A percentile compares a stretch with the other conserved stretches of the same genome.
These are phyloP conservation scores for Collybiopsis confluens DNA, from an alignment of 768 basidiomycete genomes.

Conservation along the genomic window DNA sequence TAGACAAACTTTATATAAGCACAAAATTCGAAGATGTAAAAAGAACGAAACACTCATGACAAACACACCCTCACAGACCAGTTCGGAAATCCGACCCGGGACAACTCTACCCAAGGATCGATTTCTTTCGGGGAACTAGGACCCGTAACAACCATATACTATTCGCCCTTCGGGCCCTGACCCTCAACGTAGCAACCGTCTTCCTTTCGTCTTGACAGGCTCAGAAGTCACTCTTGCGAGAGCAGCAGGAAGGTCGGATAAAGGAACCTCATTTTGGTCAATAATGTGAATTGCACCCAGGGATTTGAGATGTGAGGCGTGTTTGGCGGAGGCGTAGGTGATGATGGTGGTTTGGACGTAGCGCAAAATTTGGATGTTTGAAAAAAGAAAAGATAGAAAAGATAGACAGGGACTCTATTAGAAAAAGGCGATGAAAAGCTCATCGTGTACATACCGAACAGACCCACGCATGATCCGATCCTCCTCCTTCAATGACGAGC, in stretches of 20 bases:
- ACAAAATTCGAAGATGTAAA: not conserved
- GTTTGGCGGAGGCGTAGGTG: constrained; percentile 27
- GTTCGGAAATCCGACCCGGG: not conserved
- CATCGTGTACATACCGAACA: constrained; percentile 32
- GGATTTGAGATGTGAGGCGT: constrained; percentile 25
- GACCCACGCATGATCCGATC: constrained; percentile 48
- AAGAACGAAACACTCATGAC: not conserved
- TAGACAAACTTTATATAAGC: not conserved
- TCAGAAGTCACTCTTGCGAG: not conserved
- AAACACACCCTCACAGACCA: not conserved
- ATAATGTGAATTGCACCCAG: constrained; percentile 39
- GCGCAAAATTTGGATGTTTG: not conserved
- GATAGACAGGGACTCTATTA: too few relatives aligned
- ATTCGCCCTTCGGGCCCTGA: not conserved
- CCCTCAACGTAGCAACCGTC: not conserved
- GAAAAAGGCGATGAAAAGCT: not conserved
- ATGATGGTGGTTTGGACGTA: constrained; percentile 20
- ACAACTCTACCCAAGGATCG: not conserved
- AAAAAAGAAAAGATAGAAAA: not conserved
- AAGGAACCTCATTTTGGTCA: constrained; percentile 16
- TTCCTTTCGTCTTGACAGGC: not conserved
- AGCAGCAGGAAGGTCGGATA: not conserved
- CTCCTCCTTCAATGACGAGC: constrained; percentile 43
- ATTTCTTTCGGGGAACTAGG: not conserved
- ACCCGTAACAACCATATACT: not conserved